Evolutionary conservation across 805 yeast species (phyloP).

Genomic region (Lachancea quebecensis): DNA sequence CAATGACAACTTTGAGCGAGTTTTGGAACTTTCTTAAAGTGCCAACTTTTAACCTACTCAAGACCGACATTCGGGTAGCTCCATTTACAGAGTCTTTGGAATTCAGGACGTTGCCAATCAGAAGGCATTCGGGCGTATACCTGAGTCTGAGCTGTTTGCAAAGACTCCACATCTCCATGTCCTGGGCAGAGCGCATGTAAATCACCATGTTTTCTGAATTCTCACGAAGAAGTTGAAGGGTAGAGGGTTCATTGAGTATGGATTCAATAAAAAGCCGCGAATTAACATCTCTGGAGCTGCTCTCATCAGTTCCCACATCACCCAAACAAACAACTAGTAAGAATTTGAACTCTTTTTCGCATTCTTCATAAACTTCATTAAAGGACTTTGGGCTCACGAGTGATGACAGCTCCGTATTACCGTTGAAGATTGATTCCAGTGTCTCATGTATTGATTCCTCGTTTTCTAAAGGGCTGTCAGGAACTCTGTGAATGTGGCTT

Average conservation of each 20-base stretch:
- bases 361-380: constrained; percentile 37
- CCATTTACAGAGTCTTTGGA: constrained; percentile 31
- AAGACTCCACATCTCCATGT: constrained; percentile 60
- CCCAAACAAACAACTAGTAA: constrained; percentile 46
- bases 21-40: constrained; percentile 31
- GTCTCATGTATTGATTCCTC: constrained; percentile 11
- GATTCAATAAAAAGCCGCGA: constrained; percentile 39
- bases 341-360: constrained; percentile 41
- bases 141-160: constrained; percentile 48
- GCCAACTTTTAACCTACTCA: constrained; percentile 27
- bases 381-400: constrained; percentile 25
- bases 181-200: constrained; percentile 58
- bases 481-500: constrained; percentile 14
- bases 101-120: constrained; percentile 50
- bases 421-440: constrained; percentile 17
- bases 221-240: constrained; percentile 33
- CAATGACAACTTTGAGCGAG: constrained; percentile 38
- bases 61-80: constrained; percentile 30
- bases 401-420: constrained; percentile 2
- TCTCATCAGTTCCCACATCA: constrained; percentile 36
- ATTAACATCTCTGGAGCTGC: constrained; percentile 15
- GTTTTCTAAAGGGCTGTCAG: constrained; percentile 17
- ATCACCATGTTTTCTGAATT: constrained; percentile 41
- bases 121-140: constrained; percentile 48
- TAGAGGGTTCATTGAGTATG: constrained; percentile 40